These are phyloP conservation scores for Suillus variegatus DNA, from an alignment of 768 basidiomycete species.

Conservation along the genomic window DNA sequence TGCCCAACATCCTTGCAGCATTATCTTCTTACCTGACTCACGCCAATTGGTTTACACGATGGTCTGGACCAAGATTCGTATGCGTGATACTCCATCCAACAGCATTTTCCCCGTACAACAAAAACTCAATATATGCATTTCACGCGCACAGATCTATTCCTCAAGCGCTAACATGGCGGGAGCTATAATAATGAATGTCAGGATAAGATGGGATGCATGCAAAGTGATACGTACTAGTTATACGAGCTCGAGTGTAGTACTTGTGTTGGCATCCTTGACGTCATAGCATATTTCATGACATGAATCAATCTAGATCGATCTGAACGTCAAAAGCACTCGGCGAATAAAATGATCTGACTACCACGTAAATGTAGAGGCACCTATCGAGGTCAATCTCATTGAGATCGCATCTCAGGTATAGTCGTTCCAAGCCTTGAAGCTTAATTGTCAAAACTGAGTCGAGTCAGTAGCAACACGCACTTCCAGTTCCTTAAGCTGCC, in stretches of 20 bases:
- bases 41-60: too few species aligned
- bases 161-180: slow-evolving; percentile 48
- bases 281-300: slow-evolving; percentile 82
- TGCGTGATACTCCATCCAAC: too few species aligned
- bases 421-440: slow-evolving; percentile 38
- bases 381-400: slow-evolving; percentile 90
- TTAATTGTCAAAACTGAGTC: background rate
- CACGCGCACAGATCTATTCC: too few species aligned
- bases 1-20: too few species aligned
- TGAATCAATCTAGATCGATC: slow-evolving; percentile 55
- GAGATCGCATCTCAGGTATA: slow-evolving; percentile 74
- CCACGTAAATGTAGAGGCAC: slow-evolving; percentile 37
- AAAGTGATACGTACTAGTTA: slow-evolving; percentile 46
- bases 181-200: slow-evolving; percentile 39
- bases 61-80: too few species aligned
- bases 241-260: slow-evolving; percentile 33
- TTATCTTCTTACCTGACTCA: too few species aligned
- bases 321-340: background rate
- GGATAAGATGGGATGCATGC: background rate
- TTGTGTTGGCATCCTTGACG: slow-evolving; percentile 75
- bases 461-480: too few species aligned
- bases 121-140: too few species aligned
- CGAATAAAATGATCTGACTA: background rate
- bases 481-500: too few species aligned
- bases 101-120: too few species aligned